Conservation (phyloP, 257 asterid genomes). For the Solanum sitiens region DNA sequence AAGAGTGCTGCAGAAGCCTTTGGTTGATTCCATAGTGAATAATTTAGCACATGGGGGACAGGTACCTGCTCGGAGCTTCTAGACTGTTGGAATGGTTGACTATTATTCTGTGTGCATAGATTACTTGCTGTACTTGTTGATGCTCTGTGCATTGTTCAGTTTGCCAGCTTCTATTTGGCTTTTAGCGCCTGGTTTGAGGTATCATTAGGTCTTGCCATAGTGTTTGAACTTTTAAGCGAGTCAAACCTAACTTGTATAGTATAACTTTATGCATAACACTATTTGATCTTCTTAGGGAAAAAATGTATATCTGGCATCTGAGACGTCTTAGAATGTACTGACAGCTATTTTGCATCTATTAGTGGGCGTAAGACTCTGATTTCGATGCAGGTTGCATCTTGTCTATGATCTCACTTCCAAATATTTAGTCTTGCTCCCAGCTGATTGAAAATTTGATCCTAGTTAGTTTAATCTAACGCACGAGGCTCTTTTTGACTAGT, state of each 20-base stretch:
- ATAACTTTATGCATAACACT: background rate
- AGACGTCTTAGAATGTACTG: background rate
- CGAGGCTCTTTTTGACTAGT: background rate
- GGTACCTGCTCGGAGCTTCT: constrained; percentile 24
- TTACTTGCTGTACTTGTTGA: background rate
- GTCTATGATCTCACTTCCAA: background rate
- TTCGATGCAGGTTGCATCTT: background rate
- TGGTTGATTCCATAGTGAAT: constrained; percentile 59
- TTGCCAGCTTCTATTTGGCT: background rate
- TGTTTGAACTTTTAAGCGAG: background rate
- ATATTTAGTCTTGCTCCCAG: background rate
- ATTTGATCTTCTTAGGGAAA: background rate
- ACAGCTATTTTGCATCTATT: background rate
- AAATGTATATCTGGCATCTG: background rate
- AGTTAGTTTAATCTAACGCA: background rate
- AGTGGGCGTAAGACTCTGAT: background rate
- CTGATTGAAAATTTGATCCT: background rate
- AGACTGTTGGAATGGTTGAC: background rate
- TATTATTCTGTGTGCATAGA: background rate
- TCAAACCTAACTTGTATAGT: background rate
- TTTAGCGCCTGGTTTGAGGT: background rate
- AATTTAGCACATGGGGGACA: constrained; percentile 61
- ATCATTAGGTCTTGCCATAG: background rate
- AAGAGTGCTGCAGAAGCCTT: constrained; percentile 88
- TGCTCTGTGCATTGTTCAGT: background rate